Evolutionary conservation across 805 yeast species (phyloP), one percentile per base, ranked within the genome.

Genomic region (Candida succiphila): DNA sequence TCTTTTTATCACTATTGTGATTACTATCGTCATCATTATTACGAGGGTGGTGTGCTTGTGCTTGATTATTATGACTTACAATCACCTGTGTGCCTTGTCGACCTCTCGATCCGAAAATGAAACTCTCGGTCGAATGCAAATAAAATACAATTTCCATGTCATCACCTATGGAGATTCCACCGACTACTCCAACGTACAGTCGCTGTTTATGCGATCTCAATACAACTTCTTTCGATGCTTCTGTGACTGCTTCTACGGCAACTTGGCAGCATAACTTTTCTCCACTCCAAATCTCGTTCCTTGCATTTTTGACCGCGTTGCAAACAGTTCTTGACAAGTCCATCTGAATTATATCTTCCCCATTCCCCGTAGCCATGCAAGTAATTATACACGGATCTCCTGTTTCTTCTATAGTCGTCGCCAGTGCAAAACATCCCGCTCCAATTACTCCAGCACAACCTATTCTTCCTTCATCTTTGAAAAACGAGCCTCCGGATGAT

Each of bases 381-480:
- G 31, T 37, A 8, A 41, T 34, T 14, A 14, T 4, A 5, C 5
- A 4, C 13, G 12, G 33, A 27, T 10, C 37, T 30, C 15, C 25
- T 24, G 5, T 52, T 48, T 46, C 29, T 61, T 54, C 27, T 2
- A 35, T 30, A 5, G 27, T 14, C 5, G 30, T 22, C 10, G 16
- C 32, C 32, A 42, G 39, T 0, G 45, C 25, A 33, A 51, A 69
- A 14, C 61, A 49, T 2, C 69, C 69, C 2, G 69, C 52, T 2
- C 79, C 78, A 2, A 60, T 44, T 1, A 70, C 39, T 0, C 69
- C 75, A 9, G 78, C 74, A 51, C 77, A 72, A 7, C 78, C 75
- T 3, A 70, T 51, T 33, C 79, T 40, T 0, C 75, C 74, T 0
- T 66, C 64, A 2, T 57, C 39, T 38, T 71, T 69, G 46, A 69